A percentile compares a stretch with the other conserved stretches of the same genome.
phyloP scores from a whole-genome alignment of 768 basidiomycete species.

The Solioccasus polychromus region DNA sequence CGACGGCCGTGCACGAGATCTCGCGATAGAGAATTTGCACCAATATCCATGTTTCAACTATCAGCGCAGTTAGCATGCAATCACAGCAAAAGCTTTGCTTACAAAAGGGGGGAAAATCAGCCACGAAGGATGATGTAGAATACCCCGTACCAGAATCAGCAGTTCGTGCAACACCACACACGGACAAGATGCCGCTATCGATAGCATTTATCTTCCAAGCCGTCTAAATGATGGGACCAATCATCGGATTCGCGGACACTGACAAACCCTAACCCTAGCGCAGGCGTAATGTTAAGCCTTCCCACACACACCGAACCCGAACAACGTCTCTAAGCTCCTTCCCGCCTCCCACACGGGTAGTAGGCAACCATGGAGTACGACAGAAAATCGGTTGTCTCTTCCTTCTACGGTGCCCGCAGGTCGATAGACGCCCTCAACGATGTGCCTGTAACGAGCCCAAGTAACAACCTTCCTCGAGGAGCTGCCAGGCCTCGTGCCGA shows the following conservation, averaged over 20 bases:
- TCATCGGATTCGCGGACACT: background rate
- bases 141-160: too few relatives aligned
- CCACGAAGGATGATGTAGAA: too few relatives aligned
- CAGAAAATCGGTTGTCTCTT: conserved; percentile 75
- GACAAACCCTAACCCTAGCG: conserved; percentile 27
- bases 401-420: conserved; percentile 68
- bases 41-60: too few relatives aligned
- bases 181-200: too few relatives aligned
- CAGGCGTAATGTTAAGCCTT: conserved; percentile 3
- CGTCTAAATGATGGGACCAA: too few relatives aligned
- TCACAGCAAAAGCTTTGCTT: too few relatives aligned
- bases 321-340: background rate
- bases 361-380: conserved; percentile 61
- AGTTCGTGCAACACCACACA: too few relatives aligned
- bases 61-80: too few relatives aligned
- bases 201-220: too few relatives aligned
- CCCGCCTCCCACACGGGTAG: background rate
- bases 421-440: conserved; percentile 62
- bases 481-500: conserved; percentile 55
- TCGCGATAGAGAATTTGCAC: too few relatives aligned
- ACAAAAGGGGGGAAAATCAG: too few relatives aligned
- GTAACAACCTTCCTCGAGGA: conserved; percentile 19
- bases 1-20: too few relatives aligned
- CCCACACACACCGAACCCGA: conserved; percentile 7
- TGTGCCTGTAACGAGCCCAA: conserved; percentile 32